Evolutionary conservation across 2,329 filamentous ascomycete genomes (phyloP), one percentile per base, ranked within the genome.

Genomic region (Pseudogymnoascus sp.): DNA sequence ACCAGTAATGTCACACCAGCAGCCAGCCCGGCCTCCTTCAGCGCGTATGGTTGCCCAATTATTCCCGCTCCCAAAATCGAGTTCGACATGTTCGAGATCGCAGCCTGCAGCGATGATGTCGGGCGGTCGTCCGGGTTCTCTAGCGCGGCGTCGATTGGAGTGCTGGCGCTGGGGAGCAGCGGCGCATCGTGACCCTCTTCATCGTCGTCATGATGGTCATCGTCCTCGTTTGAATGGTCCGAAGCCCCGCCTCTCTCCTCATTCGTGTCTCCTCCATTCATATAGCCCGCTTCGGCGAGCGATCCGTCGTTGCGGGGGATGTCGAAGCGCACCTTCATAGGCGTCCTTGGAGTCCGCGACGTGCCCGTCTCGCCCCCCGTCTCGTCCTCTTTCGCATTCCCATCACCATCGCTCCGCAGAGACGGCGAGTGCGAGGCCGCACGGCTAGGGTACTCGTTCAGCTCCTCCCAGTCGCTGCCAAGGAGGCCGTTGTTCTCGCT

Each of bases 41-140:
- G 87, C n/a, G 94, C 94, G 74, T 97, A 99, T 10, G 94, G 92
- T 74, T 99, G 94, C 3, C 89, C 84, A 68, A 87, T 86, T 72
- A 87, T 87, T 58, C 84, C 84, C 2, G 84, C 85, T 37, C 84
- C 85, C 66, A 99, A 96, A 72, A 99, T 99, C 68, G 89, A 95
- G 76, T 99, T 99, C 64, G 94, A 92, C 94, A 99, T 99, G 75
- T 99, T 99, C 91, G 97, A 96, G 67, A 99, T 97, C 2, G 94
- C 92, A 71, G 88, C 90, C 63, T 82, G 80, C 75, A 97, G 80
- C 4, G 88, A 88, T 61, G 90, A 95, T 75, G 92, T 92, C 52
- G 92, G 91, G 60, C 92, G 81, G 6, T 57, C 57, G 10, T 34
- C 30, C 4, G 55, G 55, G 39, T 21, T 59, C 33, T 82, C 74